Base-by-base conservation (phyloP, 257 asterid species). In the Nicotiana obtusifolia region DNA sequence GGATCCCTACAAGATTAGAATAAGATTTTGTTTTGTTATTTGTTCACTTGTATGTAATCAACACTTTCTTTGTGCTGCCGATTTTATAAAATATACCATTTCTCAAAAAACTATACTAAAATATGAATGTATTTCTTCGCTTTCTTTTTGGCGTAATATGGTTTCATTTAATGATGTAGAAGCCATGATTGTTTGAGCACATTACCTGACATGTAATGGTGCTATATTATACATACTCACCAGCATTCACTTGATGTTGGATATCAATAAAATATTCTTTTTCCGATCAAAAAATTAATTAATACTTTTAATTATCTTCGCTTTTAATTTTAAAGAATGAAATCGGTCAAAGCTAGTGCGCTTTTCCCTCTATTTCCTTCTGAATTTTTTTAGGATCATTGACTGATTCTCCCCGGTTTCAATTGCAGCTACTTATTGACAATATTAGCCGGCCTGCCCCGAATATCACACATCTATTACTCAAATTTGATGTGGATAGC, bases 401-500 rank as follows among this genome's bases (percentile, higher is more conserved):
- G 64, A 49, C 44, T 31, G 57, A 28, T 47, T 24, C 79, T 82
- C 54, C 77, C 54, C 77, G 54, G 24, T 82, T 83, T 80, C 76
- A 78, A 69, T 62, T 91, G 92, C 98, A 96, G 98, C 87, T 94
- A 66, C 98, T 94, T 75, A 91, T 96, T 77, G 99, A 94, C 82
- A 96, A 96, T 84, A 85, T 94, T 84, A 80, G 89, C 84, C 88
- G 96, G 87, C 95, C 98, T 41, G 97, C 97, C 47, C 98, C 98
- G 1, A 94, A 94, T 87, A 87, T 96, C 81, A 78, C 97, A 10
- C 99, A 96, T 84, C 89, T 96, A 61, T 89, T 96, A 77, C 98
- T 96, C 85, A 93, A 91, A 87, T 96, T 94, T 91, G 97, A 96
- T 69, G 87, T 96, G 77, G 91, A 92, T 85, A 86, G 90, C 81